Base-by-base conservation (phyloP, 1,284 basidiomycete species). In the Gymnopus androsaceus region DNA sequence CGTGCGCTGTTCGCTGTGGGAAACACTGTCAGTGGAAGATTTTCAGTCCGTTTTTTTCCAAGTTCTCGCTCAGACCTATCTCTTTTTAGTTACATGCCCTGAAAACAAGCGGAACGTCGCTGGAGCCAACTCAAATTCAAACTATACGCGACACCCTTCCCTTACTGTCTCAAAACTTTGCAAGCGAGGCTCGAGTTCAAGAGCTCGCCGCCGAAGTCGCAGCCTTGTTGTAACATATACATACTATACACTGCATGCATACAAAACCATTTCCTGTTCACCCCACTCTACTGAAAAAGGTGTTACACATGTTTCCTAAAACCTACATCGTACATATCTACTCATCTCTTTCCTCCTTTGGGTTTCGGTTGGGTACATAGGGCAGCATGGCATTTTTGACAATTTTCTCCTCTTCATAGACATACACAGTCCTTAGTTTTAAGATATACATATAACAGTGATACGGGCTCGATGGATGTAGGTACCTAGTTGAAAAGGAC, bases 1-100 rank as follows among this genome's bases (percentile, higher is more conserved):
- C 86, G 96, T 27, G 79, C 88, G 1, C 72, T 92, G 6, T 90
- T 97, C 14, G 95, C 90, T 0, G 76, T 98, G 2, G 96, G 96
- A 30, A 98, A 99, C 69, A 71, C 91, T 45, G 92, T 94, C 58
- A 66, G 85, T 75, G 19, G 40, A 42, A 11, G 21, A 28, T 49
- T 3, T 49, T 7, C 23, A 11, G 12, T 25, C 5, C 15, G 42
- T 36, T 3, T 48, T 47, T 45, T 12, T 36, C 8, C 9, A 31
- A n/a, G n/a, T n/a, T 27, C 38, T 44, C 17, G 23, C 33, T 12
- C 30, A 27, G 23, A 12, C 53, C 36, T 46, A 33, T 42, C 51
- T 49, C 44, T 55, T 40, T 21, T 30, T 58, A 89, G 87, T 69
- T 81, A 4, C 75, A 81, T 62, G 74, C 74, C 3, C 71, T 77